Evolutionary conservation across 805 yeast genomes (phyloP), one percentile per base, ranked within the genome.

Genomic region (Saturnispora ahearnii): DNA sequence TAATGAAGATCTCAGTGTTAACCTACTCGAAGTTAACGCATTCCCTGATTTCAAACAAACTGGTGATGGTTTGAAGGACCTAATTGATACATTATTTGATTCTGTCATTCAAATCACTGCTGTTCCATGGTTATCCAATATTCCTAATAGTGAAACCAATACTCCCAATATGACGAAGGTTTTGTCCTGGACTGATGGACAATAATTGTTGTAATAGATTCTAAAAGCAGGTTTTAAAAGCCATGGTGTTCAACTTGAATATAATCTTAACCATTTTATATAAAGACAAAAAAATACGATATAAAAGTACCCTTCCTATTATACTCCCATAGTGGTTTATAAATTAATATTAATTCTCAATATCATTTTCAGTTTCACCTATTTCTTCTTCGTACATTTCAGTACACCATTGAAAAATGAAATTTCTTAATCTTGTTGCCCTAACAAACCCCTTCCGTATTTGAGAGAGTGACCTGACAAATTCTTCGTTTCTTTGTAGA

Each of bases 1-100:
- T 15, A 82, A 80, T 57, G 68, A 66, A 2, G 69, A 77, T 30
- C 61, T 65, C 22, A 63, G 73, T 12, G 91, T 85, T 3, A 73
- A 72, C 42, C 62, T 93, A 28, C 67, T 91, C 40, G 98, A 93
- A 64, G 87, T 89, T 42, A 93, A 93, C 60, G 83, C 98, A 13
- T 93, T 84, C 61, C 99, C 99, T 1, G 99, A 93, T 62, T 93
- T 93, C 69, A 89, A 88, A 60, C 99, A 93, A 67, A 93, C 98
- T 0, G 99, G 99, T 15, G 77, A 70, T 13, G 84, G 76, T 7
- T 70, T 91, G 57, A 85, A 84, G 60, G 70, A 58, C 2, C 59
- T 88, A 22, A 85, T 93, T 30, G 73, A 73, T 54, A 84, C 76
- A 33, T 69, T 90, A 41, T 85, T 90, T 59, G 80, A 76, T 28